These are phyloP conservation scores for Carnegiea gigantea DNA, from an alignment of 179 eudicot genomes.

Conservation along the genomic window DNA sequence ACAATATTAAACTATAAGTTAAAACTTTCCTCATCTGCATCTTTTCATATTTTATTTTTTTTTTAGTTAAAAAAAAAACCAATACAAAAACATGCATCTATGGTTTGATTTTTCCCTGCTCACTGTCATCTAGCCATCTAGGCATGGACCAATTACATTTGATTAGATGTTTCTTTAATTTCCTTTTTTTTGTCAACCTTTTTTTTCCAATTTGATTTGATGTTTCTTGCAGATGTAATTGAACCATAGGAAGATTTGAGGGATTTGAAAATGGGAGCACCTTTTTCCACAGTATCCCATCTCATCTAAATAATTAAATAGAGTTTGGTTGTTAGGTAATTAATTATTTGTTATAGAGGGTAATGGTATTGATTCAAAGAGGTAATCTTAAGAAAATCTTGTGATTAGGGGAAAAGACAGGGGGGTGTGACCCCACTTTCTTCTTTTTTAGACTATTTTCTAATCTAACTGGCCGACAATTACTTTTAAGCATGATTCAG, in stretches of 20 bases:
- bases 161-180: slow-evolving; percentile 1
- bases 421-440: slow-evolving; percentile 21
- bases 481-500: slow-evolving; percentile 30
- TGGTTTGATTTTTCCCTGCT: neutral
- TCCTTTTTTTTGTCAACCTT: neutral
- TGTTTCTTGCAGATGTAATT: neutral
- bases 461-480: slow-evolving; percentile 38
- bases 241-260: neutral
- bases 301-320: neutral
- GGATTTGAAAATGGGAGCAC: neutral
- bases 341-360: neutral
- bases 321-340: slow-evolving; percentile 17
- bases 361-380: slow-evolving; percentile 36
- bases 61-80: neutral
- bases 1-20: too few relatives aligned
- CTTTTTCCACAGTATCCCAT: neutral
- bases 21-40: too few relatives aligned
- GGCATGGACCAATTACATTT: neutral
- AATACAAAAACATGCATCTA: neutral
- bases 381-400: slow-evolving; percentile 30
- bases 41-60: neutral
- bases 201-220: neutral
- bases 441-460: slow-evolving; percentile 11
- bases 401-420: slow-evolving; percentile 30
- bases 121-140: neutral